Evolutionary conservation across 2,329 filamentous ascomycete genomes (phyloP).

Genomic region (Pseudonectria foliicola): DNA sequence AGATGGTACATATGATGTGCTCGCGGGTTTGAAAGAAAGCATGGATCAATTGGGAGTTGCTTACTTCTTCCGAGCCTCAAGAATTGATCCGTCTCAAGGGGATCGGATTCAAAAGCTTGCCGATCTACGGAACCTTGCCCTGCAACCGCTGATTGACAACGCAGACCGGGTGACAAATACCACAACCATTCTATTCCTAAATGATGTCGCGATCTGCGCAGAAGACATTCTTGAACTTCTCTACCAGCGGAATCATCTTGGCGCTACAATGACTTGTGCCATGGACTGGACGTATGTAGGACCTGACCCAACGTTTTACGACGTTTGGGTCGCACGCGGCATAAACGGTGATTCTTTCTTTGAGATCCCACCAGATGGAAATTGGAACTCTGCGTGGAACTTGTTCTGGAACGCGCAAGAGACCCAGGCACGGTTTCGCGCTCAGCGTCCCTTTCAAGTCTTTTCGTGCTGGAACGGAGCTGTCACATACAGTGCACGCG

Average conservation of each 20-base stretch:
- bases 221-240: conserved; percentile 51
- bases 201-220: conserved; percentile 43
- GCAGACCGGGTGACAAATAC: conserved; percentile 15
- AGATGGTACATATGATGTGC: conserved; percentile 44
- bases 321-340: conserved; percentile 45
- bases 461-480: conserved; percentile 55
- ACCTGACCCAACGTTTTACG: conserved; percentile 42
- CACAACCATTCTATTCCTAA: conserved; percentile 42
- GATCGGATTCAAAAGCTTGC: conserved; percentile 19
- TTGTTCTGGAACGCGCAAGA: conserved; percentile 43
- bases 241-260: conserved; percentile 37
- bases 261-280: conserved; percentile 48
- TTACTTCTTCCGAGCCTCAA: no score
- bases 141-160: background rate
- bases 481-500: conserved; percentile 37
- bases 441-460: conserved; percentile 44
- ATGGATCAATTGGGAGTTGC: no score
- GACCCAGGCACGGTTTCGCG: conserved; percentile 25
- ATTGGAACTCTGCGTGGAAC: conserved; percentile 38
- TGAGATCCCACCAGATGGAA: conserved; percentile 40
- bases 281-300: conserved; percentile 48
- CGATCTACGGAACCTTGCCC: conserved; percentile 5
- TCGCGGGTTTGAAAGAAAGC: conserved; percentile 27
- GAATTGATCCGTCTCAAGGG: conserved; percentile 10
- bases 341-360: conserved; percentile 49